Evolutionary conservation across 371 early-diverging fungal genomes (phyloP).

Genomic region (Haplosporangium sp.): DNA sequence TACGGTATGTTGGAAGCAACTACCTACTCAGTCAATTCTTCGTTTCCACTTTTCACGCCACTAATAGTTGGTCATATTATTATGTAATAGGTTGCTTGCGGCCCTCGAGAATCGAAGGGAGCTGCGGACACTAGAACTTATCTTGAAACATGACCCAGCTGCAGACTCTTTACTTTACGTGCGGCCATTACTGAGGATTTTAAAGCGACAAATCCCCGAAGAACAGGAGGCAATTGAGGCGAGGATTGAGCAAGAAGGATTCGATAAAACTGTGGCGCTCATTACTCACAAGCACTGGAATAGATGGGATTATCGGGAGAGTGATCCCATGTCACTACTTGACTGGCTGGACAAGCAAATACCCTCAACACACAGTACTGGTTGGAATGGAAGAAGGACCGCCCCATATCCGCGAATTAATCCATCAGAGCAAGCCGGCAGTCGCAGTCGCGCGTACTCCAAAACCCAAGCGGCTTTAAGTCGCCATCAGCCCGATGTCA

Average conservation of each 20-base stretch:
- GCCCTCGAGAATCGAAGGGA: conserved; percentile 32
- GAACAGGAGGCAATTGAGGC: background rate
- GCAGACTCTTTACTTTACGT: conserved; percentile 44
- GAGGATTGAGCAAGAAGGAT: no score
- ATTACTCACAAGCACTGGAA: no score
- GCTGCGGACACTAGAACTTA: conserved; percentile 25
- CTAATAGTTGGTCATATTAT: background rate
- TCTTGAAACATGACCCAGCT: conserved; percentile 29
- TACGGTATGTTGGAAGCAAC: conserved; percentile 27
- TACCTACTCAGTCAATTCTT: background rate
- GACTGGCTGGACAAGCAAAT: no score
- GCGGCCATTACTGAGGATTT: conserved; percentile 14
- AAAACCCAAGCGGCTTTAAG: no score
- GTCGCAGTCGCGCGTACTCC: background rate
- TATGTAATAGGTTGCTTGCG: conserved; percentile 23
- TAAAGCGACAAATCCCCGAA: conserved; percentile 3
- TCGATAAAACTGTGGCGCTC: no score
- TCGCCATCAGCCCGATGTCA: conserved; percentile 18
- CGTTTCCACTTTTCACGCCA: background rate
- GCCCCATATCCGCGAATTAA: background rate
- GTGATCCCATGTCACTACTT: no score
- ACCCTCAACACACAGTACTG: no score
- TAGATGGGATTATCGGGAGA: no score
- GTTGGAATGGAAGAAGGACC: no score
- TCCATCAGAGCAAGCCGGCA: background rate